Percentiles rank a stretch among this genome's conserved stretches.
Conservation (phyloP, 2,329 filamentous ascomycete genomes). For the Elsinoe batatas region DNA sequence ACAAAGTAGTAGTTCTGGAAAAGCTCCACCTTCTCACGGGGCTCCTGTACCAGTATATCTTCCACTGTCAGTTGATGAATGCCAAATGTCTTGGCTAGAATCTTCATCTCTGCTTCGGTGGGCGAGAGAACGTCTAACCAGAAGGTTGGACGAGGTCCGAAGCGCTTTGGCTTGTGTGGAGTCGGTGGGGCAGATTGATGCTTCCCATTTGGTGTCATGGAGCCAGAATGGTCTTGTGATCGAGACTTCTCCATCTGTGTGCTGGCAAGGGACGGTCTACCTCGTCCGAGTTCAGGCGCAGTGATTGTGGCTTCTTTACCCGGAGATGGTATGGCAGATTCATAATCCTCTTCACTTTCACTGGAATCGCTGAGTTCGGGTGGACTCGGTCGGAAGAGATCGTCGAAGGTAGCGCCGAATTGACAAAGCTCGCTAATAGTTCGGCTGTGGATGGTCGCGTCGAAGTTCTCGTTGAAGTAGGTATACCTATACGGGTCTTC, state of each 20-base stretch:
- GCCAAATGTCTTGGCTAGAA: conserved; percentile 82
- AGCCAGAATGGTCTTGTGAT: conserved; percentile 26
- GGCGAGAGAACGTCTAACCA: conserved; percentile 91
- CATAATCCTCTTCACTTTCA: conserved; percentile 54
- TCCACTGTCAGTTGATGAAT: conserved; percentile 93
- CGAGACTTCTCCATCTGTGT: conserved; percentile 20
- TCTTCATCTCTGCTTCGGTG: conserved; percentile 91
- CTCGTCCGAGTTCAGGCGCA: neutral
- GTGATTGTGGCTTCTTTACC: neutral
- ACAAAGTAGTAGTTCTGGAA: conserved; percentile 98
- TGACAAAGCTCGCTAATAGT: conserved; percentile 89
- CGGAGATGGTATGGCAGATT: conserved; percentile 32
- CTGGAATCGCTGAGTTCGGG: conserved; percentile 63
- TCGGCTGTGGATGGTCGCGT: conserved; percentile 91
- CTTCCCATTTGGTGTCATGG: conserved; percentile 20
- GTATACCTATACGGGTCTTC: conserved; percentile 92
- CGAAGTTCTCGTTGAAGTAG: conserved; percentile 96
- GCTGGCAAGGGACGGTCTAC: conserved; percentile 9
- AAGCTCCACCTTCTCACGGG: conserved; percentile 93
- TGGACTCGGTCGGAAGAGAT: conserved; percentile 85
- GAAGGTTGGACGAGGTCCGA: conserved; percentile 81
- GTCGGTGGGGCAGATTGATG: conserved; percentile 16
- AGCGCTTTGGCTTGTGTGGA: conserved; percentile 28
- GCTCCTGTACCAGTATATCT: conserved; percentile 95
- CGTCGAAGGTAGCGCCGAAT: conserved; percentile 69